A percentile compares a stretch with the other conserved stretches of the same genome.
These are phyloP conservation scores for Plasmodium falciparum DNA, from an alignment of 169 alveolate species.

Conservation along the genomic window DNA sequence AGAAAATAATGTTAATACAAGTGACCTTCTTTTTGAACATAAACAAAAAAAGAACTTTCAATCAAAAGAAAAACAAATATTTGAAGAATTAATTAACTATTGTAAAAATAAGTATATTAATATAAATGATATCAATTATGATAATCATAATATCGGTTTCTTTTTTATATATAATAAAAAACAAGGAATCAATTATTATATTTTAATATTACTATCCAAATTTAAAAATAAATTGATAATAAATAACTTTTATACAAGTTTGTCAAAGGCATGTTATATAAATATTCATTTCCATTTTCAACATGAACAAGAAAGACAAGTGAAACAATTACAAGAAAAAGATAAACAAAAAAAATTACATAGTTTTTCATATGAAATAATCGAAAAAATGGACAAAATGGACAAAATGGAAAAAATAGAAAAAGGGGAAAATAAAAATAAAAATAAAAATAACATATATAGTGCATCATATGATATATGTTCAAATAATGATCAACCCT, in stretches of 20 bases:
- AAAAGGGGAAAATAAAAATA: not conserved
- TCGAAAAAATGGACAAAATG: not conserved
- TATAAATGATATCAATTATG: constrained; percentile 17
- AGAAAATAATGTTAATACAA: no score
- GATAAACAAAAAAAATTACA: not conserved
- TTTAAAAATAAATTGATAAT: constrained; percentile 5
- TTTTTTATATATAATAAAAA: constrained; percentile 64
- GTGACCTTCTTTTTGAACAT: not conserved
- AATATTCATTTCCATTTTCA: constrained; percentile 40
- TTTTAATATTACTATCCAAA: constrained; percentile 43
- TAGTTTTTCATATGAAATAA: constrained; percentile 25
- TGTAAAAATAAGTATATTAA: constrained; percentile 46
- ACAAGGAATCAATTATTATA: constrained; percentile 62
- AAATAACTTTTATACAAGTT: constrained; percentile 10
- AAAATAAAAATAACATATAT: constrained; percentile 1
- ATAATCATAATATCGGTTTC: constrained; percentile 56
- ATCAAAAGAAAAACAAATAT: constrained; percentile 27
- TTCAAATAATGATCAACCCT: no score
- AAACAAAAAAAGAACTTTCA: constrained; percentile 11
- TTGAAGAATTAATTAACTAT: constrained; percentile 57
- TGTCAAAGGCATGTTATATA: constrained; percentile 31
- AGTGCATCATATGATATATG: not conserved
- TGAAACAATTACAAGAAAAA: not conserved
- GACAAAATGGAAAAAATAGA: not conserved
- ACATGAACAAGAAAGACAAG: constrained; percentile 26